A percentile compares a stretch with the other conserved stretches of the same genome.
Evolutionary conservation across 768 basidiomycete species (phyloP).

Genomic region (Panaeolus papilionaceus): DNA sequence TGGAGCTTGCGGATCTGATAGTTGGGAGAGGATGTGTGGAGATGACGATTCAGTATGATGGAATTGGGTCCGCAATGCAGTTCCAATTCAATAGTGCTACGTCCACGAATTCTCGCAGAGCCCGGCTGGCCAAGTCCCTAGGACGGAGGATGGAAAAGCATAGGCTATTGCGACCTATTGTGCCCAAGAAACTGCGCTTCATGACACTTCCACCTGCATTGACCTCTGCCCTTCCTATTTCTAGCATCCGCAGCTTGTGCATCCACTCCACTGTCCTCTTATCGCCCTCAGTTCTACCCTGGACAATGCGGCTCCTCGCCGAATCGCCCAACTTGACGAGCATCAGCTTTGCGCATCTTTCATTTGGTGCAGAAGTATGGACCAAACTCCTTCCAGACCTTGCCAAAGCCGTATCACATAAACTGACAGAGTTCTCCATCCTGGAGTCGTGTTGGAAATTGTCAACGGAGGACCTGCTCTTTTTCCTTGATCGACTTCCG

Average conservation of each 20-base stretch:
- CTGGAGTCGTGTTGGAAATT: conserved; percentile 6
- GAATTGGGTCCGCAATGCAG: conserved; percentile 1
- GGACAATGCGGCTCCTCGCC: conserved; percentile 1
- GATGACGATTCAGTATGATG: conserved; percentile 13
- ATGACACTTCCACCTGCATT: not conserved
- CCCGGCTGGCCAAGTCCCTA: not conserved
- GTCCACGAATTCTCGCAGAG: not conserved
- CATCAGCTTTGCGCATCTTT: conserved; percentile 1
- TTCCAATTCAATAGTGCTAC: not conserved
- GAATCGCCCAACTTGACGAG: conserved; percentile 8
- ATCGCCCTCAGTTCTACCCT: not conserved
- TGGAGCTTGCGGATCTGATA: not conserved
- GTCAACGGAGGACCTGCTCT: not conserved
- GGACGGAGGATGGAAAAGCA: not conserved
- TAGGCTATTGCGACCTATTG: not conserved
- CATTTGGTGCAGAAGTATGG: not conserved
- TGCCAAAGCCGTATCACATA: not conserved
- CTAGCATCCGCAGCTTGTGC: conserved; percentile 1
- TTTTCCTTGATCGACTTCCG: conserved; percentile 5
- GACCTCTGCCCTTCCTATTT: not conserved
- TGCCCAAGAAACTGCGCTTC: conserved; percentile 7
- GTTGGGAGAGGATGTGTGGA: conserved; percentile 10
- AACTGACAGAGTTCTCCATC: conserved; percentile 4
- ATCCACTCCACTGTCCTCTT: not conserved
- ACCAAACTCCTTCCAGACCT: not conserved